Percentiles rank a stretch among this genome's conserved stretches.
phyloP scores from a whole-genome alignment of 257 asterid species.

The Euphrasia confusa region DNA sequence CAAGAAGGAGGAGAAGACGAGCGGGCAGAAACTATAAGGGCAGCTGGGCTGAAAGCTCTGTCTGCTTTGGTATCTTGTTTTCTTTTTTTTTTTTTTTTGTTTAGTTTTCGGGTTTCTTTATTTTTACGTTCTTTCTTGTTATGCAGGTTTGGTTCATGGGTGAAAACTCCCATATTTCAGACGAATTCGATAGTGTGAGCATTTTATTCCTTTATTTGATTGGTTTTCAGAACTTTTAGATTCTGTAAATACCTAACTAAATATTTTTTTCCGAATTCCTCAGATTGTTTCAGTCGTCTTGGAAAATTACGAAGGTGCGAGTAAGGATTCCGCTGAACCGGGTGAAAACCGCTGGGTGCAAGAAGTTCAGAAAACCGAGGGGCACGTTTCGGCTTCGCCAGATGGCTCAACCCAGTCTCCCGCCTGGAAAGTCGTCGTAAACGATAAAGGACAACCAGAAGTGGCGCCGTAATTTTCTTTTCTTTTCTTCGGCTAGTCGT shows the following conservation, averaged over 20 bases:
- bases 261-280: conserved; percentile 10
- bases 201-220: neutral
- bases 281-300: conserved; percentile 90
- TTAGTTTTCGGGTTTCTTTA: conserved; percentile 7
- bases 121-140: conserved; percentile 12
- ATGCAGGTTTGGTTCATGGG: conserved; percentile 95
- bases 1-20: conserved; percentile 92
- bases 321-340: conserved; percentile 42
- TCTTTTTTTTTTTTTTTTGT: conserved; percentile 9
- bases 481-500: conserved; percentile 10
- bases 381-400: conserved; percentile 43
- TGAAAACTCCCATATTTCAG: conserved; percentile 79
- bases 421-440: conserved; percentile 63
- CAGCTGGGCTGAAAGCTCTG: conserved; percentile 77
- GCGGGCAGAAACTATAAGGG: conserved; percentile 45
- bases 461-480: conserved; percentile 53
- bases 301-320: conserved; percentile 61
- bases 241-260: neutral
- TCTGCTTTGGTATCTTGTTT: conserved; percentile 61
- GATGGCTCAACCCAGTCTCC: conserved; percentile 46
- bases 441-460: conserved; percentile 69
- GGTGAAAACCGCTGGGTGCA: conserved; percentile 50
- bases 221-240: neutral
- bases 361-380: conserved; percentile 68
- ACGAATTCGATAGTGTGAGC: conserved; percentile 79